These are phyloP conservation scores for Barnettozyma hawaiiensis DNA, from an alignment of 1,139 yeast species.

Conservation along the genomic window DNA sequence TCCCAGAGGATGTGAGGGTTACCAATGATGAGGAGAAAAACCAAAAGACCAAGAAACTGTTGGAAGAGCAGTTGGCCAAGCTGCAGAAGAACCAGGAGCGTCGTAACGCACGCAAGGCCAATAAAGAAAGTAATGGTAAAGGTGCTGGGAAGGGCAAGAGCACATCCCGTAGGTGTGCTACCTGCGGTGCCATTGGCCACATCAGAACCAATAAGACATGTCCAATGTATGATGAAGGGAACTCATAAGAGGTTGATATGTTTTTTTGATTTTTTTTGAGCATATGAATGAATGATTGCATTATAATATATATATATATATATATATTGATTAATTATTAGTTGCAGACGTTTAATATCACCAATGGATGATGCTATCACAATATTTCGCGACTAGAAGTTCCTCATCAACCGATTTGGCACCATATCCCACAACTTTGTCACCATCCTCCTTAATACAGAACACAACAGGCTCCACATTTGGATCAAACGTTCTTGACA, in stretches of 20 bases:
- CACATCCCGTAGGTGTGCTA: slow-evolving; percentile 81
- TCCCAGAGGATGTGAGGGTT: slow-evolving; percentile 60
- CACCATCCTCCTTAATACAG: slow-evolving; percentile 32
- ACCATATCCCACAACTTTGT: slow-evolving; percentile 29
- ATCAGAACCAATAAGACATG: slow-evolving; percentile 83
- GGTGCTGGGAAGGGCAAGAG: slow-evolving; percentile 74
- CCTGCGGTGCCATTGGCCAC: slow-evolving; percentile 95
- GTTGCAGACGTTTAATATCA: slow-evolving; percentile 1
- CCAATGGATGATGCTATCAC: slow-evolving; percentile 25
- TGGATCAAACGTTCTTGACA: slow-evolving; percentile 34
- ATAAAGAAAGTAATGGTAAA: slow-evolving; percentile 42
- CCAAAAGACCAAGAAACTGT: slow-evolving; percentile 66
- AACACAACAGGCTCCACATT: slow-evolving; percentile 29
- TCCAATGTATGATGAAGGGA: slow-evolving; percentile 62
- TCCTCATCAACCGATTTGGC: slow-evolving; percentile 28
- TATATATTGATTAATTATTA: neutral
- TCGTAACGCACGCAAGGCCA: slow-evolving; percentile 50
- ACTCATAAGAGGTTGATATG: no score
- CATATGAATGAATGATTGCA: neutral
- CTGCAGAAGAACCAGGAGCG: slow-evolving; percentile 71
- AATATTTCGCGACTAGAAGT: slow-evolving; percentile 11
- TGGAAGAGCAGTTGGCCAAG: slow-evolving; percentile 82
- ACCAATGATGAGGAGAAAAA: slow-evolving; percentile 86
- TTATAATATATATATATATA: no score
- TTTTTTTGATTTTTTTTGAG: neutral